Evolutionary conservation across 1,284 basidiomycete species (phyloP), one percentile per base, ranked within the genome.

Genomic region (Melampsora americana): DNA sequence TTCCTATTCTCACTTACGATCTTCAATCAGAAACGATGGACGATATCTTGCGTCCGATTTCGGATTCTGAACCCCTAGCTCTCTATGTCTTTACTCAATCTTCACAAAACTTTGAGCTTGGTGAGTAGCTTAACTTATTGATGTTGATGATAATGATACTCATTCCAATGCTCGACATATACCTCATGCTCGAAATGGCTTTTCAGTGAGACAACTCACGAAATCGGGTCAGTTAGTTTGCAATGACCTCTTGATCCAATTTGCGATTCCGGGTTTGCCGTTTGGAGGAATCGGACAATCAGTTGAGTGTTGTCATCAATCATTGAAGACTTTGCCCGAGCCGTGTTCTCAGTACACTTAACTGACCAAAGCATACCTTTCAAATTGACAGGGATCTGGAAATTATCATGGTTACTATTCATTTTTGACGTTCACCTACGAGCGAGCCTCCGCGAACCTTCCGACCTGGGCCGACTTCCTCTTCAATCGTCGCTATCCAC

Each of bases 351-450:
- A 12, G 12, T 12, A 1, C 6, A 9, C 39, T 7, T n/a, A 56
- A 56, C 53, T 64, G 6, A 26, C 39, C n/a, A 35, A 7, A 64
- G 30, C 42, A 39, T 6, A 18, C 39, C 16, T 32, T 32, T 20
- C 20, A 3, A 35, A 30, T 53, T 12, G 20, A 23, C n/a, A 77
- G 74, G 82, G 82, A 26, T 80, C 81, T 72, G 82, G 81, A 28
- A 78, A 78, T 62, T 81, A 81, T 78, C 81, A 81, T 75, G 82
- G 81, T 72, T 79, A 81, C 77, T 78, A 79, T 12, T 79, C 81
- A 32, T 85, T 85, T 76, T 81, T 83, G 74, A 80, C 81, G 66
- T 85, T 85, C 79, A 80, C 81, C 59, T 83, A 84, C 79, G 79
- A 83, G 73, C 82, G 84, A 53, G 79, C 83, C 23, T 79, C 79